Percentiles rank a stretch among this genome's conserved stretches.
Conservation (phyloP, 2,329 filamentous ascomycete species). For the Periconia sp. region DNA sequence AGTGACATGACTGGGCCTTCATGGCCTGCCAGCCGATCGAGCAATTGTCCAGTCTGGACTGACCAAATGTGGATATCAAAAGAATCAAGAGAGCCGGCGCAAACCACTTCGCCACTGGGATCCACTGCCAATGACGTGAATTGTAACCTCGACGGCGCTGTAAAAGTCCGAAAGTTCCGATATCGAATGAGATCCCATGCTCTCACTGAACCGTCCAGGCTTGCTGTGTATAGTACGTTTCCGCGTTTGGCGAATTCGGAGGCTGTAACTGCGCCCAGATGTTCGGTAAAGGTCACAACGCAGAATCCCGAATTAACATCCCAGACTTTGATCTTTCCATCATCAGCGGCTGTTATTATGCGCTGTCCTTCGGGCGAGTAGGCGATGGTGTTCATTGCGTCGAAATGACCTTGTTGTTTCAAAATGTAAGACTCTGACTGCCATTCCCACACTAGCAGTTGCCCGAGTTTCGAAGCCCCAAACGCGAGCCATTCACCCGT, state of each 20-base stretch:
- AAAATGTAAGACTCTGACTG: constrained; percentile 98
- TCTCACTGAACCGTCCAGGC: constrained; percentile 88
- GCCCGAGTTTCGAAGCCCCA: constrained; percentile 90
- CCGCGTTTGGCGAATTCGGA: constrained; percentile 95
- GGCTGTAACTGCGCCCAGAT: constrained; percentile 89
- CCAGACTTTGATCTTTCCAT: constrained; percentile 99
- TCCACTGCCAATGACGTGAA: constrained; percentile 97
- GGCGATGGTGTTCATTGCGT: constrained; percentile 88
- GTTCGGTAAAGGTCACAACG: constrained; percentile 96
- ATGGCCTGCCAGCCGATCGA: constrained; percentile 88
- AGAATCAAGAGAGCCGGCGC: constrained; percentile 90
- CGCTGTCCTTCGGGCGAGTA: constrained; percentile 94
- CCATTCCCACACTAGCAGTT: constrained; percentile 99
- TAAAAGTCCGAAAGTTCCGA: constrained; percentile 96
- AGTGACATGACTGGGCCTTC: constrained; percentile 90
- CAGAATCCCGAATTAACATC: constrained; percentile 96
- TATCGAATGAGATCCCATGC: constrained; percentile 97
- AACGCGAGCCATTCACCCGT: constrained; percentile 97
- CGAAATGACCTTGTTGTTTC: constrained; percentile 97
- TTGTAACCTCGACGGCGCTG: constrained; percentile 84
- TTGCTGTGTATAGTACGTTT: constrained; percentile 93
- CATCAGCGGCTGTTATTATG: constrained; percentile 91
- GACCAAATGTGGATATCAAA: constrained; percentile 99
- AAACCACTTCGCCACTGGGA: constrained; percentile 93
- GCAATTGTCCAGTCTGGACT: constrained; percentile 92